Conservation (phyloP, 2,329 filamentous ascomycete genomes). For the Ophiocordyceps australis region DNA sequence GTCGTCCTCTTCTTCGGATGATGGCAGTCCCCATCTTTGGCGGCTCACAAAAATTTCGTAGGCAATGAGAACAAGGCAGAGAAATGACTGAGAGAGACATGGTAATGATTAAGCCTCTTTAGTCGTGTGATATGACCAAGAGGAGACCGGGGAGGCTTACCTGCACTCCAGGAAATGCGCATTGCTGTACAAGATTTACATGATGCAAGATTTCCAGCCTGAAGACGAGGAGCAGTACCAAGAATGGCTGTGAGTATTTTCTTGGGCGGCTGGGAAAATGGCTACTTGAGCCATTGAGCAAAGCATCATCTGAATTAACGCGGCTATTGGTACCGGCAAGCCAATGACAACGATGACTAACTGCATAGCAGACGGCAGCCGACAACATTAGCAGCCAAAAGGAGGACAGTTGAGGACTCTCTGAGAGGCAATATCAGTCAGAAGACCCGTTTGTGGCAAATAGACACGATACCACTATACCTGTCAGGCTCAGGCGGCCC, state of each 20-base stretch:
- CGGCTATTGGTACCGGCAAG: slow-evolving; percentile 13
- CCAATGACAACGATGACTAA: slow-evolving; percentile 24
- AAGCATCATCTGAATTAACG: slow-evolving; percentile 7
- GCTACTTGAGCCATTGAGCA: slow-evolving; percentile 14
- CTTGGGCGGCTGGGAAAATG: slow-evolving; percentile 25
- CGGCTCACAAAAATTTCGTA: slow-evolving; percentile 23
- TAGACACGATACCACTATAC: no score
- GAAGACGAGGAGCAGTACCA: slow-evolving; percentile 24
- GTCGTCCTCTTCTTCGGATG: slow-evolving; percentile 21
- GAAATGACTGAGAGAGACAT: slow-evolving; percentile 25
- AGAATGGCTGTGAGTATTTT: slow-evolving; percentile 22
- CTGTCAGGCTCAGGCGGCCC: slow-evolving; percentile 28
- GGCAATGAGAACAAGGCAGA: slow-evolving; percentile 23
- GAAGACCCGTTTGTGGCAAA: no score
- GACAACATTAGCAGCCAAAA: slow-evolving; percentile 27
- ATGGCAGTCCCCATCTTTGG: slow-evolving; percentile 11
- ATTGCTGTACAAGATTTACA: slow-evolving; percentile 28
- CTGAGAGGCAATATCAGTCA: no score
- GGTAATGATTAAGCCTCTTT: no score
- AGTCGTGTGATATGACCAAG: no score
- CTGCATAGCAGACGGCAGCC: slow-evolving; percentile 19
- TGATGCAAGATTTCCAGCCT: slow-evolving; percentile 28
- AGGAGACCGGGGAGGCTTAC: slow-evolving; percentile 7
- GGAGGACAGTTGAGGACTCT: slow-evolving; percentile 28
- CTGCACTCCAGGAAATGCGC: slow-evolving; percentile 29